Conservation (phyloP, 768 basidiomycete genomes). For the Lactifluus rugatus region DNA sequence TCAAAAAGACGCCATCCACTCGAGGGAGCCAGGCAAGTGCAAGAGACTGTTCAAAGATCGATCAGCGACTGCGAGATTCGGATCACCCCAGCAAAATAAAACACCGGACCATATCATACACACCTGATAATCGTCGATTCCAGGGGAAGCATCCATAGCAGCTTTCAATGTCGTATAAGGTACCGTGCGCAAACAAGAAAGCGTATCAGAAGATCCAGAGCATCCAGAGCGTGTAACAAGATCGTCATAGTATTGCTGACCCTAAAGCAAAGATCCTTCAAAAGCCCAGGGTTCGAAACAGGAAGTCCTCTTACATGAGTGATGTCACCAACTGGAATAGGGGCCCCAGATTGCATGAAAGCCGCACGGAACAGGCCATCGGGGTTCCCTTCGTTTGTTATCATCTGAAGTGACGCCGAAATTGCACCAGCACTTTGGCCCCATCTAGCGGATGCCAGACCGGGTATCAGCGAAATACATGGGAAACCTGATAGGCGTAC, state of each 20-base stretch:
- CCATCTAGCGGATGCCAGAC: slow-evolving; percentile 25
- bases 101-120: too few species aligned
- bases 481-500: slow-evolving; percentile 26
- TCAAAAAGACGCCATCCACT: too few species aligned
- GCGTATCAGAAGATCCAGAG: slow-evolving; percentile 27
- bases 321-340: too few species aligned
- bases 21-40: too few species aligned
- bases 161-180: slow-evolving; percentile 26
- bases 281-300: too few species aligned
- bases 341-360: too few species aligned
- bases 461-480: not conserved
- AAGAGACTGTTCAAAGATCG: too few species aligned
- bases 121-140: too few species aligned
- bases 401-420: slow-evolving; percentile 34
- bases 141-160: slow-evolving; percentile 29
- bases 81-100: too few species aligned
- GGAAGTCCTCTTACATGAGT: too few species aligned
- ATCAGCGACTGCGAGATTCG: too few species aligned
- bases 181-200: slow-evolving; percentile 32
- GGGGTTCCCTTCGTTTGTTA: slow-evolving; percentile 33
- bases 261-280: not conserved
- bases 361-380: slow-evolving; percentile 32
- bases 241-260: slow-evolving; percentile 34
- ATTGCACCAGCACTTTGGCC: slow-evolving; percentile 49
- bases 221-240: slow-evolving; percentile 33